These are phyloP conservation scores for Trypanosoma brucei DNA, from an alignment of 208 protist species.

Conservation along the genomic window DNA sequence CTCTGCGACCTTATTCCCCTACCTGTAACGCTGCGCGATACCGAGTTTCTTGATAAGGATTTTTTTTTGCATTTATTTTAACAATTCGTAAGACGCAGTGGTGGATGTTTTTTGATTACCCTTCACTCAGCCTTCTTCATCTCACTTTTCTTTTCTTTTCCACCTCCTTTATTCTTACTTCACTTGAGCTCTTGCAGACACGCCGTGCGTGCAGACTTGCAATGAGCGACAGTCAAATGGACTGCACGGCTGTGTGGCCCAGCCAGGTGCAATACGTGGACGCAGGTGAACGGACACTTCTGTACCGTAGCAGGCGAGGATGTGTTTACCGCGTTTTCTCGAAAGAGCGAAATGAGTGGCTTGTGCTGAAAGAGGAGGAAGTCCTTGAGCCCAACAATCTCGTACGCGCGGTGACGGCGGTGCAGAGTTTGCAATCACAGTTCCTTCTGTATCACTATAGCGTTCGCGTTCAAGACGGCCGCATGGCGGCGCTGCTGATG, in stretches of 20 bases:
- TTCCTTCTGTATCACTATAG: conserved; percentile 38
- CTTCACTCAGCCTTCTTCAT: too few relatives aligned
- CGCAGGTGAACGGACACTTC: conserved; percentile 10
- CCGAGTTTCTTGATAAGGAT: too few relatives aligned
- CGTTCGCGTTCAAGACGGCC: conserved; percentile 26
- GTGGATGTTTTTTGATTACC: too few relatives aligned
- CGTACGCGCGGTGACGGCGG: conserved; percentile 1
- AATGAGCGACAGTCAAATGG: too few relatives aligned
- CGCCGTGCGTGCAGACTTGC: too few relatives aligned
- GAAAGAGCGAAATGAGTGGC: conserved; percentile 8
- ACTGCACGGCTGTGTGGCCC: not conserved
- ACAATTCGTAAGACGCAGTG: too few relatives aligned
- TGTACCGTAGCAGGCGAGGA: conserved; percentile 23
- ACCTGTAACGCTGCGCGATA: too few relatives aligned
- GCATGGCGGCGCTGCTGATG: conserved; percentile 34
- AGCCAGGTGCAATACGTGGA: not conserved
- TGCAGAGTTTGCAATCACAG: conserved; percentile 7
- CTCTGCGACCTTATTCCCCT: too few relatives aligned
- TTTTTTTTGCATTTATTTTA: too few relatives aligned
- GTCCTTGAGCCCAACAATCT: conserved; percentile 1
- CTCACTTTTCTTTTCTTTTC: too few relatives aligned
- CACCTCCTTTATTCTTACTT: too few relatives aligned
- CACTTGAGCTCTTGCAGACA: too few relatives aligned
- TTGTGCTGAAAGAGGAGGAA: conserved; percentile 51
- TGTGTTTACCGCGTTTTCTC: conserved; percentile 37